Evolutionary conservation across 2,329 filamentous ascomycete species (phyloP).

Genomic region (Dissoconium aciculare): DNA sequence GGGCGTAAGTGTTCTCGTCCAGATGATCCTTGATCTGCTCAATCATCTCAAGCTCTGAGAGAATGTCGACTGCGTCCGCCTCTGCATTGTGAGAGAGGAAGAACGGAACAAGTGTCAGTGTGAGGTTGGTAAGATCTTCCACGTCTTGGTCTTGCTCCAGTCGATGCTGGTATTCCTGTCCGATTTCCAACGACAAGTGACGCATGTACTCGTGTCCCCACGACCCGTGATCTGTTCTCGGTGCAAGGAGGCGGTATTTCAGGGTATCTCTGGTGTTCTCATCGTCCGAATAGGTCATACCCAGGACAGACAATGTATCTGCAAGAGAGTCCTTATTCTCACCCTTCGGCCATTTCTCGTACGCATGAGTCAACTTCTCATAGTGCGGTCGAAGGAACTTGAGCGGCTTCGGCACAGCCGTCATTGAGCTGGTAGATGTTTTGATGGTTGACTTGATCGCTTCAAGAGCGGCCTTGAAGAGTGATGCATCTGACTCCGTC

Average conservation of each 20-base stretch:
- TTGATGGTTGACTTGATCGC: slow-evolving; percentile 98
- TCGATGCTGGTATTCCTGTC: slow-evolving; percentile 80
- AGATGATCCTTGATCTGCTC: slow-evolving; percentile 77
- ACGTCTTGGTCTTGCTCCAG: slow-evolving; percentile 71
- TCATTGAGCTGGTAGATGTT: slow-evolving; percentile 98
- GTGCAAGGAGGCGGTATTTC: slow-evolving; percentile 83
- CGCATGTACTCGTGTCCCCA: slow-evolving; percentile 99
- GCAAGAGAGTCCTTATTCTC: slow-evolving; percentile 80
- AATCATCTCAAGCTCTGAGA: slow-evolving; percentile 96
- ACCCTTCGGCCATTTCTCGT: slow-evolving; percentile 75
- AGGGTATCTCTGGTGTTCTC: slow-evolving; percentile 91
- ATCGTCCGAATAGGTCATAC: slow-evolving; percentile 89
- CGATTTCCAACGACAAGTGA: slow-evolving; percentile 88
- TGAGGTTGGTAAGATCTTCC: slow-evolving; percentile 72
- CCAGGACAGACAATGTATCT: slow-evolving; percentile 90
- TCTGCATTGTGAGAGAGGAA: slow-evolving; percentile 97
- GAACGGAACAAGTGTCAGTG: slow-evolving; percentile 72
- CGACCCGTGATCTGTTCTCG: slow-evolving; percentile 80
- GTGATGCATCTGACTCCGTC: slow-evolving; percentile 69
- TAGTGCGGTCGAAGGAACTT: slow-evolving; percentile 98
- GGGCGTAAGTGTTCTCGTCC: slow-evolving; percentile 81
- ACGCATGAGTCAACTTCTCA: slow-evolving; percentile 70
- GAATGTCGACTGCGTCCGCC: slow-evolving; percentile 89
- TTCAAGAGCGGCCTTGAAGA: slow-evolving; percentile 86
- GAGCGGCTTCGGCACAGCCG: slow-evolving; percentile 90